Evolutionary conservation across 163 green algal species (phyloP).

Genomic region (Scenedesmus sp.): DNA sequence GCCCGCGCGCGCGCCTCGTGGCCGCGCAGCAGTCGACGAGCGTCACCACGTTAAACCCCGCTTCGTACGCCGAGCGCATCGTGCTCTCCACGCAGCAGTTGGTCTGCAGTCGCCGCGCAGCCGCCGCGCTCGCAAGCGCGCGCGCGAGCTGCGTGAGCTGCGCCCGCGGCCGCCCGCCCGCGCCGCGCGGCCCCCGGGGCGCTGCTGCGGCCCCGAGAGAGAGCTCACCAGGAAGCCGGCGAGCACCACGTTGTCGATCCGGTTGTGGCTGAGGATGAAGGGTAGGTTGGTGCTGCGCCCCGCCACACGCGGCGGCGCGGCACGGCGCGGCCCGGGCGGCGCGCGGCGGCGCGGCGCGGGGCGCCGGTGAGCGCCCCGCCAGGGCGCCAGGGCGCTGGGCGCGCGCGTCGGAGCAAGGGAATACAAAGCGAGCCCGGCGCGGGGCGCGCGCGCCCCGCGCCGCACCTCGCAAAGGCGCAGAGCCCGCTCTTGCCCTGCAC

Average conservation of each 20-base stretch:
- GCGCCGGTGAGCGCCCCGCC: too few species aligned
- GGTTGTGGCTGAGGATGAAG: conserved; percentile 48
- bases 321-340: not conserved
- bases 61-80: conserved; percentile 63
- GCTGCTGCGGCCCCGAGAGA: not conserved
- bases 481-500: conserved; percentile 61
- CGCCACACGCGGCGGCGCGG: too few species aligned
- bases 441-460: not conserved
- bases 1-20: conserved; percentile 48
- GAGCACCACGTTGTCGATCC: conserved; percentile 52
- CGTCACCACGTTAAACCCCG: conserved; percentile 58
- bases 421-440: too few species aligned
- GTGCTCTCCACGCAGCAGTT: conserved; percentile 68
- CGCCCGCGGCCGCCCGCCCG: too few species aligned
- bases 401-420: too few species aligned
- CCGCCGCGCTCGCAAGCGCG: too few species aligned
- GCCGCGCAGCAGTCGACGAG: conserved; percentile 61
- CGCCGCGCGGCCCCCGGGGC: not conserved
- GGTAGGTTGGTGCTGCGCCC: conserved; percentile 41
- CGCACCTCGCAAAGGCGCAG: conserved; percentile 54
- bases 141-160: not conserved
- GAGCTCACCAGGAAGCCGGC: conserved; percentile 57
- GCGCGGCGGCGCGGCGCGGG: too few species aligned
- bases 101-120: conserved; percentile 42
- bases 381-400: too few species aligned